Evolutionary conservation across 306 rosid genomes (phyloP).

Genomic region (Leucaena leucocephala): DNA sequence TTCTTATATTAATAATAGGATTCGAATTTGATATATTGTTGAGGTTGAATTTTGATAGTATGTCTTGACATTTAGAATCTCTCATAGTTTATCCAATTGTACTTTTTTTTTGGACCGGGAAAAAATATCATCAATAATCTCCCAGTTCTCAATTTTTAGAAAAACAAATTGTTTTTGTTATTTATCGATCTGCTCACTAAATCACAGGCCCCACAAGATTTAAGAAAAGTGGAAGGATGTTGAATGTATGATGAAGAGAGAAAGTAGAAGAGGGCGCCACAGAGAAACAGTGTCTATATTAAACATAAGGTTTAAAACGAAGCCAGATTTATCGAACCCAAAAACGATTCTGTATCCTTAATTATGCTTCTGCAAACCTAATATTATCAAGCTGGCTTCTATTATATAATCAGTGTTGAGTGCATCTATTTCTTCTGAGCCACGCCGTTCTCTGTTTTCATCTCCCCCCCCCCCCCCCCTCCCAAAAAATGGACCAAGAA

Average conservation of each 20-base stretch:
- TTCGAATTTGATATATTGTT: too few relatives aligned
- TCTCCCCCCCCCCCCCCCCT: conserved; percentile 24
- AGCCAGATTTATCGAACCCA: conserved; percentile 45
- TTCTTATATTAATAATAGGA: too few relatives aligned
- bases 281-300: neutral
- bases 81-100: too few relatives aligned
- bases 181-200: too few relatives aligned
- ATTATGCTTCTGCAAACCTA: conserved; percentile 11
- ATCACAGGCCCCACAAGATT: neutral
- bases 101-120: too few relatives aligned
- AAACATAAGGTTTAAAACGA: conserved; percentile 34
- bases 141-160: too few relatives aligned
- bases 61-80: too few relatives aligned
- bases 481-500: conserved; percentile 58
- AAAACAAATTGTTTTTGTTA: too few relatives aligned
- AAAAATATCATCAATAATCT: too few relatives aligned
- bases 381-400: neutral
- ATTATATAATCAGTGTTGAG: neutral
- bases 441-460: neutral
- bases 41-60: too few relatives aligned
- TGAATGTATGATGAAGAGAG: conserved; percentile 38
- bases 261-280: conserved; percentile 38
- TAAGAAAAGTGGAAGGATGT: conserved; percentile 13
- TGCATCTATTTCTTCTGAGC: neutral
- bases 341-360: neutral